phyloP scores from a whole-genome alignment of 768 basidiomycete species.

The Rhodotorula kratochvilovae region DNA sequence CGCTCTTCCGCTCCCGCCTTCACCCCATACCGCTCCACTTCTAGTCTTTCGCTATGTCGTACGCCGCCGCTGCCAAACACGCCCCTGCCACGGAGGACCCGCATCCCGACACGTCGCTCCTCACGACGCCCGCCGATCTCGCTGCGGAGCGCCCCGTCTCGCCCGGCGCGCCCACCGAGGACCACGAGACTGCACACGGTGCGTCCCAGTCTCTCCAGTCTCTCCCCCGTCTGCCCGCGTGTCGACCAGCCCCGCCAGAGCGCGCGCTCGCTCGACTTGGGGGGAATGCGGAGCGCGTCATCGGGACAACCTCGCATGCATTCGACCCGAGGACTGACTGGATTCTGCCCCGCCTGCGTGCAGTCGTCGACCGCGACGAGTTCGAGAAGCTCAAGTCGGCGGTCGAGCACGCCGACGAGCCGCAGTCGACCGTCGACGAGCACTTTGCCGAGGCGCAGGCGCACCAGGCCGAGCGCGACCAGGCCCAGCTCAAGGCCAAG shows the following conservation, averaged over 20 bases:
- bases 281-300: no score
- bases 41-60: background rate
- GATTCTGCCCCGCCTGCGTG: no score
- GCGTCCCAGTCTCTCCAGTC: background rate
- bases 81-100: background rate
- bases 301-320: background rate
- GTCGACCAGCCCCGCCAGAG: background rate
- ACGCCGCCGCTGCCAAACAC: background rate
- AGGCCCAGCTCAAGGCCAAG: constrained; percentile 11
- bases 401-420: constrained; percentile 25
- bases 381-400: constrained; percentile 12
- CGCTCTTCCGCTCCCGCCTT: no score
- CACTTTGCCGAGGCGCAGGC: constrained; percentile 10
- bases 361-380: constrained; percentile 30
- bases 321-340: background rate
- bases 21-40: background rate
- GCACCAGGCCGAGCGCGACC: constrained; percentile 25
- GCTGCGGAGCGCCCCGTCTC: background rate
- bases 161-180: background rate
- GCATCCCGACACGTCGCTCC: constrained; percentile 10
- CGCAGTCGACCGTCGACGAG: background rate
- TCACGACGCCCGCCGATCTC: constrained; percentile 1
- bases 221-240: background rate
- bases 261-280: background rate
- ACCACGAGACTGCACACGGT: constrained; percentile 9